Conservation (phyloP, 257 asterid species). For the Avicennia marina region DNA sequence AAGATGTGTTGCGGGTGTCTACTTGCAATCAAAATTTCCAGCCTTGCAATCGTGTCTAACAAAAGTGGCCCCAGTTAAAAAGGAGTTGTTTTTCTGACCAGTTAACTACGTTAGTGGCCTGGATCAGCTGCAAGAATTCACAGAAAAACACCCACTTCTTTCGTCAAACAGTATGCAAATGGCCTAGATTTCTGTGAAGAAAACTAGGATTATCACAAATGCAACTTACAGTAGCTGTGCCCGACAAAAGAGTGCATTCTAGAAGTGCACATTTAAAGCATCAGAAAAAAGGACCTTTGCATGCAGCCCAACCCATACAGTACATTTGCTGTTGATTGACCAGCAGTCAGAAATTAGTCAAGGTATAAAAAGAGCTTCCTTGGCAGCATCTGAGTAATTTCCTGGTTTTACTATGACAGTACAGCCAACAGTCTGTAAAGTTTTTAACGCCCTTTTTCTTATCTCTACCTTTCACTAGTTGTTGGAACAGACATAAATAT, state of each 20-base stretch:
- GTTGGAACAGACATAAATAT: slow-evolving; percentile 1
- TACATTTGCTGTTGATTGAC: not conserved
- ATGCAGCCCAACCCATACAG: too few relatives aligned
- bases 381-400: not conserved
- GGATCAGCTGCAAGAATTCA: not conserved
- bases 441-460: not conserved
- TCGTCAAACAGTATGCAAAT: not conserved
- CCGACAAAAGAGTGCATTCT: not conserved
- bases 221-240: slow-evolving; percentile 12
- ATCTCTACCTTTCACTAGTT: not conserved
- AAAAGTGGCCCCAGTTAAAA: too few relatives aligned
- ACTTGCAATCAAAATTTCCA: not conserved
- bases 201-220: not conserved
- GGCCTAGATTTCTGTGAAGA: not conserved
- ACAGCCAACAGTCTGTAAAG: not conserved
- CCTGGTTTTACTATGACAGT: not conserved
- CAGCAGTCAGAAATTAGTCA: not conserved
- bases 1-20: not conserved
- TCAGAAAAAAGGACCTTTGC: not conserved
- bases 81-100: too few relatives aligned
- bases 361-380: too few relatives aligned
- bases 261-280: not conserved
- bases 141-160: too few relatives aligned
- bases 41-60: slow-evolving; percentile 5
- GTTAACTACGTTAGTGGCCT: not conserved